Base-by-base conservation (phyloP, 1,284 basidiomycete species). In the Sporisorium iseilematis-ciliati region DNA sequence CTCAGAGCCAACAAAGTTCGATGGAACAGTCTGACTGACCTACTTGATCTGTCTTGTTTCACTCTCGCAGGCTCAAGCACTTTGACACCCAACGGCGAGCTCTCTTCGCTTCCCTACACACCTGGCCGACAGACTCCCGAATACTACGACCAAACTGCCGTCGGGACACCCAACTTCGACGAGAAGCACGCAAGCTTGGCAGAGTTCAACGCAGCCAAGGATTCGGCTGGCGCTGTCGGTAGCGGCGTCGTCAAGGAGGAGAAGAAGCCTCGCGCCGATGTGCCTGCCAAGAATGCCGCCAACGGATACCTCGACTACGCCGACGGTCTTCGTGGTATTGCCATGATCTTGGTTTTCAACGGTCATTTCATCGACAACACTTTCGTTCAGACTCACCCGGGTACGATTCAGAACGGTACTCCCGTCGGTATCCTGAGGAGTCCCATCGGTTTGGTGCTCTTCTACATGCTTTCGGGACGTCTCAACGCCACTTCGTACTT, bases 311-410 rank as follows among this genome's bases (percentile, higher is more conserved):
- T 86, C 64, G 85, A 83, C 63, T 86, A 86, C 80, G 85, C 86
- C 52, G 86, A 86, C 53, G 86, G 86, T 57, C 76, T 86, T 5
- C 82, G 86, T 51, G 86, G 86, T 46, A 71, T 86, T 51, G 85
- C 86, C 33, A 84, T 84, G 49, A 65, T 86, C 59, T 73, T 86
- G 75, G 86, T 86, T 2, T 75, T 75, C 64, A 85, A 85, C 57
- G 85, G 86, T 57, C 85, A 86, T 73, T 86, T 85, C 58, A 78
- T 83, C 59, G 85, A 86, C 70, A 67, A 86, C 46, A 86, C 86
- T 14, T 86, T 85, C 77, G 68, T 82, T 21, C 72, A 76, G 41
- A 77, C 78, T 16, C 80, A 84, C 63, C 85, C 86, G 4, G 77
- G 77, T 14, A 82, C 82, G 0, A 78, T 86, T 35, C 74, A 81